Conservation (phyloP, 441 rosid species). For the Syzygium malaccense region DNA sequence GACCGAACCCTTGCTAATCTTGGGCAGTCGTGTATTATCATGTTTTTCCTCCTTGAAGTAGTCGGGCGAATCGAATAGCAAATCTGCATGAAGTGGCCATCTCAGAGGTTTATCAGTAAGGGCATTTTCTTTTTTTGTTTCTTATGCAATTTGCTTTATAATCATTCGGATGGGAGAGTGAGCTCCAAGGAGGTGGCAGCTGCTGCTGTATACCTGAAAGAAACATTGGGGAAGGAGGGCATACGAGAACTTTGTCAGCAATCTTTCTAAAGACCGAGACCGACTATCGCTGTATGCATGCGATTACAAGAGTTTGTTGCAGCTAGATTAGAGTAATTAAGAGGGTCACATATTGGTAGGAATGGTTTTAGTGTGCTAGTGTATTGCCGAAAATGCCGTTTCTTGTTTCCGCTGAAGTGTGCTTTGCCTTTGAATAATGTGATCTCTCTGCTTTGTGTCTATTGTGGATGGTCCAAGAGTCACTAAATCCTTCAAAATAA, state of each 20-base stretch:
- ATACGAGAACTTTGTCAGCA: too few relatives aligned
- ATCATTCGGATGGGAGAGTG: too few relatives aligned
- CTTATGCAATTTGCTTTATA: too few relatives aligned
- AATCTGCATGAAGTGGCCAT: too few relatives aligned
- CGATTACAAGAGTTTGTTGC: background rate
- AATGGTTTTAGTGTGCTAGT: background rate
- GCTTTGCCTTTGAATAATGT: background rate
- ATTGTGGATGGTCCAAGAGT: background rate
- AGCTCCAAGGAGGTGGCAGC: too few relatives aligned
- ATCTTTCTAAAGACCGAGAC: background rate
- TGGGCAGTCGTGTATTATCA: too few relatives aligned
- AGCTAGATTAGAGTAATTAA: background rate
- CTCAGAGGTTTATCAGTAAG: too few relatives aligned
- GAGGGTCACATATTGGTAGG: background rate
- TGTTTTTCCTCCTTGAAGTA: too few relatives aligned
- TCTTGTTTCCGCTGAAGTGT: background rate
- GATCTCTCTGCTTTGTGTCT: background rate
- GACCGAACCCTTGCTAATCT: too few relatives aligned
- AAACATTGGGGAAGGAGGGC: background rate
- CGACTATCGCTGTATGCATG: background rate
- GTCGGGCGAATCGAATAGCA: too few relatives aligned
- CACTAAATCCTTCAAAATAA: background rate
- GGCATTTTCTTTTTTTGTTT: too few relatives aligned
- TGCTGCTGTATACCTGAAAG: too few relatives aligned
- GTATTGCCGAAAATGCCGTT: background rate